Percentiles rank a stretch among this genome's conserved stretches.
phyloP scores from a whole-genome alignment of 2,329 filamentous ascomycete genomes.

The Pyrenochaeta sp. region DNA sequence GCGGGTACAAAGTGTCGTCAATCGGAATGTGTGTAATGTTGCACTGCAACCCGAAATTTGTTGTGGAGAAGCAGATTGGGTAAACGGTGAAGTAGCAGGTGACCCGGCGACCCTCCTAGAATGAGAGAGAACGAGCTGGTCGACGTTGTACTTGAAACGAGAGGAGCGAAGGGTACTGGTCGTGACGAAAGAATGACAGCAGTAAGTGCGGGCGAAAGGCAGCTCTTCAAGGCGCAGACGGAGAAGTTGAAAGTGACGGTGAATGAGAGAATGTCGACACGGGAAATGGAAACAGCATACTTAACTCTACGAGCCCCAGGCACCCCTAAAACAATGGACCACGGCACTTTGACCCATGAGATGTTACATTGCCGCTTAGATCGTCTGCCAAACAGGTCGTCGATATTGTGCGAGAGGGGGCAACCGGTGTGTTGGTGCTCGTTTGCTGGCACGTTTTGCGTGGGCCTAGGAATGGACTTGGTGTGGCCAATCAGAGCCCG shows the following conservation, averaged over 20 bases:
- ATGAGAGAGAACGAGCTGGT: slow-evolving; percentile 2
- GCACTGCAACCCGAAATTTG: slow-evolving; percentile 26
- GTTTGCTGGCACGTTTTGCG: slow-evolving; percentile 23
- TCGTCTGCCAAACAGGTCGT: slow-evolving; percentile 12
- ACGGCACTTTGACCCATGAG: slow-evolving; percentile 4
- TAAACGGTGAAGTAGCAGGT: slow-evolving; percentile 11
- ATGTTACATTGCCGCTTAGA: slow-evolving; percentile 23
- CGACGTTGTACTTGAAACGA: slow-evolving; percentile 7
- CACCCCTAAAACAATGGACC: slow-evolving; percentile 6
- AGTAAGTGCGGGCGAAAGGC: slow-evolving; percentile 13
- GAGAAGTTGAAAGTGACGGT: slow-evolving; percentile 7
- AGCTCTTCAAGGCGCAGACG: slow-evolving; percentile 32
- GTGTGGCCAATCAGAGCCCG: slow-evolving; percentile 21
- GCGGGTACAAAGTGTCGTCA: slow-evolving; percentile 8
- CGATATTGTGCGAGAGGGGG: slow-evolving; percentile 15
- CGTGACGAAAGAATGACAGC: slow-evolving; percentile 14
- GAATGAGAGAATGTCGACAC: slow-evolving; percentile 1
- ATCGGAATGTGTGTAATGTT: slow-evolving; percentile 19
- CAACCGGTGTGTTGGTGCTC: slow-evolving; percentile 21
- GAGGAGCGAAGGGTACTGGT: slow-evolving; percentile 1
- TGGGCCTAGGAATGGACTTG: slow-evolving; percentile 2
- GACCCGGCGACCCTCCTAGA: slow-evolving; percentile 14
- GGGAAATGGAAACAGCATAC: slow-evolving; percentile 15
- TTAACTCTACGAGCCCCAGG: slow-evolving; percentile 10
- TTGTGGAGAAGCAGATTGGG: slow-evolving; percentile 19